A percentile compares a stretch with the other conserved stretches of the same genome.
Conservation (phyloP, 2,329 filamentous ascomycete genomes). For the Fusarium subglutinans region DNA sequence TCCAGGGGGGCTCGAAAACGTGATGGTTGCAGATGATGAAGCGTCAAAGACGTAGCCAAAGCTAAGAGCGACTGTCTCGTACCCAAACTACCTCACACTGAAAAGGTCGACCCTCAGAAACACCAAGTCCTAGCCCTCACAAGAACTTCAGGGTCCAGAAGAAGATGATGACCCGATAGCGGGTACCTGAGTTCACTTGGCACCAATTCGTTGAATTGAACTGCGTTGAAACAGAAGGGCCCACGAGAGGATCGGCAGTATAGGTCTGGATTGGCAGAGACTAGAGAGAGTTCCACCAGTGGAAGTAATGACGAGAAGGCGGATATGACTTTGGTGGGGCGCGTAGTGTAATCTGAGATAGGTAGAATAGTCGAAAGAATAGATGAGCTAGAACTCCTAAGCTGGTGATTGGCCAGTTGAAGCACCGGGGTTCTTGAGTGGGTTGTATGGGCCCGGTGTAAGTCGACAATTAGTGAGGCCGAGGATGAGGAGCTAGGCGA, state of each 20-base stretch:
- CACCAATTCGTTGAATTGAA: neutral
- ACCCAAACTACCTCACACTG: slow-evolving; percentile 1
- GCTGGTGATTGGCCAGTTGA: slow-evolving; percentile 23
- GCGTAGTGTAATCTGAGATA: slow-evolving; percentile 5
- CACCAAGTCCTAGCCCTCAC: neutral
- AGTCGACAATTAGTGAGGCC: slow-evolving; percentile 18
- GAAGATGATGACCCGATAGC: neutral
- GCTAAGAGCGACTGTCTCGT: slow-evolving; percentile 4
- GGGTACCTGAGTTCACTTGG: slow-evolving; percentile 5
- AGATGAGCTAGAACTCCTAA: neutral
- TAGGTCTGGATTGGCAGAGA: neutral
- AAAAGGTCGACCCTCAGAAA: neutral
- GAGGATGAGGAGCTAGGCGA: slow-evolving; percentile 1
- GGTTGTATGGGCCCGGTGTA: slow-evolving; percentile 34
- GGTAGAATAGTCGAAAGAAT: slow-evolving; percentile 6
- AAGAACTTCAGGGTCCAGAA: slow-evolving; percentile 4
- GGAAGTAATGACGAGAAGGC: slow-evolving; percentile 11
- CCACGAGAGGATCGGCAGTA: slow-evolving; percentile 10
- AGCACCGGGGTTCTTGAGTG: slow-evolving; percentile 14
- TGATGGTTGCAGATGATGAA: neutral
- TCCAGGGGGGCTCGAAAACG: neutral
- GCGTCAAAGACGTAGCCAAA: neutral
- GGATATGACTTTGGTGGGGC: slow-evolving; percentile 17
- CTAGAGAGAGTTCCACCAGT: slow-evolving; percentile 8
- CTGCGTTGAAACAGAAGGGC: slow-evolving; percentile 12